Base-by-base conservation (phyloP, 257 asterid species). In the Solanum corneliomulleri region DNA sequence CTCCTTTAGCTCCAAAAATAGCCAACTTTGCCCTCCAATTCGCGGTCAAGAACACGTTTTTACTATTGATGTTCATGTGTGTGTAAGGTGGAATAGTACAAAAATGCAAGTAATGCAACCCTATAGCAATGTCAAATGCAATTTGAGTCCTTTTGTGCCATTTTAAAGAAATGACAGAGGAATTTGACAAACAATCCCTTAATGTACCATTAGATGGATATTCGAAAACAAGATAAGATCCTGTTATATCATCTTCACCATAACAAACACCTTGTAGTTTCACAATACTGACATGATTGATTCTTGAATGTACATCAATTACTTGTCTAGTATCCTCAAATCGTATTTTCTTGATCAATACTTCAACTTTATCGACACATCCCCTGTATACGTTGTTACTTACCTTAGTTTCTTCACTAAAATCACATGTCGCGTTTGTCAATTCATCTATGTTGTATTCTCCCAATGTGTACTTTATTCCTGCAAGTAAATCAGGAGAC, bases 11-110 rank as follows among this genome's bases (percentile, higher is more conserved):
- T 49, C 91, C 94, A 9, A 88, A 93, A 7, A 94, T 91, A 0
- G 93, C 88, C 15, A 95, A 37, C 76, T 93, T 94, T 3, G 97
- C 98, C 94, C 97, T 93, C 97, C 96, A 95, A 42, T 56, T 89
- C 42, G 91, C 74, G n/a, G 88, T 91, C 91, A 95, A 60, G 86
- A 93, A 95, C 15, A 95, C 60, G 9, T 87, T 91, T 44, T 77
- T 90, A 82, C 94, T 89, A 14, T 62, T 91, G 23, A 94, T 42
- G 41, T 87, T 89, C 91, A 88, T 45, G 74, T 91, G 94, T 75
- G 89, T 88, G 82, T 89, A 91, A 3, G 91, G 91, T 58, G 97
- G 95, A 66, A 88, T 90, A 13, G 93, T 93, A 6, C 96, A 95
- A 47, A 91, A 93, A 84, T 94, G 97, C 10, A 93, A 76, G 80